phyloP scores from a whole-genome alignment of 73 alveolate genomes.

The Symbiodinium natans region DNA sequence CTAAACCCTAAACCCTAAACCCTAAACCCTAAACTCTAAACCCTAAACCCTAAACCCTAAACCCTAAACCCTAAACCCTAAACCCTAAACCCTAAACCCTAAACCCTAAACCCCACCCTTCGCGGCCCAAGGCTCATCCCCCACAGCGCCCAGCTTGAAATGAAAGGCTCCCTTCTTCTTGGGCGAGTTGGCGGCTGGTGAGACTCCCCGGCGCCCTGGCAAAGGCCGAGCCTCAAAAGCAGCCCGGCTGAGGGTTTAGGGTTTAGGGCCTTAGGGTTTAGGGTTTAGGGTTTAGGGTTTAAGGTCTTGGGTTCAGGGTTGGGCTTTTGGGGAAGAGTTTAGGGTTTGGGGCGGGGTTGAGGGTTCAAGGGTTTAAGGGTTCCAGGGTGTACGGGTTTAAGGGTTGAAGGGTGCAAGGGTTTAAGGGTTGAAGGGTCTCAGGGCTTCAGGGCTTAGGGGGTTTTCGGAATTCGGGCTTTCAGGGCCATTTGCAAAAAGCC shows the following conservation, averaged over 20 bases:
- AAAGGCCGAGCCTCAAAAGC: neutral
- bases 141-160: conserved; percentile 62
- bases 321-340: neutral
- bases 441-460: too few relatives aligned
- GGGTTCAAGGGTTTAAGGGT: neutral
- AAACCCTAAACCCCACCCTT: too few relatives aligned
- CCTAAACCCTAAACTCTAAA: too few relatives aligned
- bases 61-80: neutral
- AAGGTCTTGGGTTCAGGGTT: neutral
- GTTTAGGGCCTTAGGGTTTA: conserved; percentile 7
- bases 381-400: neutral
- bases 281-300: neutral
- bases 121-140: conserved; percentile 13
- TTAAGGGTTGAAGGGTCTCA: neutral
- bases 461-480: too few relatives aligned
- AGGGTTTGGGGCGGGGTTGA: neutral
- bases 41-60: neutral
- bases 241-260: neutral
- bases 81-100: neutral
- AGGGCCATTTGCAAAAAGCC: too few relatives aligned
- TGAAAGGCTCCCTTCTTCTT: conserved; percentile 54
- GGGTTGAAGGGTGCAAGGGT: neutral
- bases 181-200: conserved; percentile 22
- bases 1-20: neutral
- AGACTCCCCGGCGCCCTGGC: neutral